Base-by-base conservation (phyloP, 169 alveolate genomes). In the Plasmodium malariae region DNA sequence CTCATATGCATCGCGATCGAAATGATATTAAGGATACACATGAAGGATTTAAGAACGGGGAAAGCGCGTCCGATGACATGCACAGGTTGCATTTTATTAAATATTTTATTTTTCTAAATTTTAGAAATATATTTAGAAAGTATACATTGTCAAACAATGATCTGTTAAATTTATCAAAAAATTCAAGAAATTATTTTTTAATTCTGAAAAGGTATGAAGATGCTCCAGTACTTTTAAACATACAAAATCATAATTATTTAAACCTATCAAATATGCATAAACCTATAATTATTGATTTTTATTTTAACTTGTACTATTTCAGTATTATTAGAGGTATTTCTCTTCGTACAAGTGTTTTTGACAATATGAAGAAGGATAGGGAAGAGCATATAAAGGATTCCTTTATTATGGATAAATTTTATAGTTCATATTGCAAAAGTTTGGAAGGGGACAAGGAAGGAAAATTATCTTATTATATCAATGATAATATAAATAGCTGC, bases 171-270 rank as follows among this genome's bases (percentile, higher is more conserved):
- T 83, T 83, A 26, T 48, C 69, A n/a, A 40, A 45, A 67, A 83
- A 83, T 49, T 30, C 85, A 17, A 67, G 17, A 14, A 83, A 83
- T 28, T 51, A 51, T 28, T 83, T 83, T 83, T 67, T 83, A 83
- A 83, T 83, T 32, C 91, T 85, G n/a, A 49, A 40, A 70, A 83
- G 48, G 34, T 83, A 83, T 67, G 91, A 83, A 83, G 91, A 83
- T 45, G 49, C 67, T 19, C 67, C 68, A 28, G 67, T 83, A 17
- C 48, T 83, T 24, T 67, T 83, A 51, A 83, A 83, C 49, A 19
- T 67, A 55, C 36, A 67, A n/a, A 67, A 45, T 57, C 49, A 54
- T 21, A 21, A 60, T 36, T 83, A 83, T 57, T 59, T 83, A 51
- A 83, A 83, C 28, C 3, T 83, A 11, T 67, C 91, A n/a, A 57